A percentile compares a stretch with the other conserved stretches of the same genome.
phyloP scores from a whole-genome alignment of 768 basidiomycete genomes.

The Boletus rufocinnamomeus region DNA sequence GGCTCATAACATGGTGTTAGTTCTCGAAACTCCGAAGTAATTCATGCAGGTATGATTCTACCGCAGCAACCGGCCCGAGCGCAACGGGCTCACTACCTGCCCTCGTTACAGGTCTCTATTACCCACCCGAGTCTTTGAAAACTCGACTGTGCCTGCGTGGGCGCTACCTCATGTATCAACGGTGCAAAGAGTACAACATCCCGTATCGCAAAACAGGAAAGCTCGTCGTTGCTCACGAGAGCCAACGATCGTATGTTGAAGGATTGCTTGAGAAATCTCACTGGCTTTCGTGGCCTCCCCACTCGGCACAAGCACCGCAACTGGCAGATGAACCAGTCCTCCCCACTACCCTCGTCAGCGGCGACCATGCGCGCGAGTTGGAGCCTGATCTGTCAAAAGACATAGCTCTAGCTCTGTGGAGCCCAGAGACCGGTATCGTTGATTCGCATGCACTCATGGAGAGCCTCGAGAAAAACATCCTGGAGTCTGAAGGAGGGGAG shows the following conservation, averaged over 20 bases:
- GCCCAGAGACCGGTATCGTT: conserved; percentile 86
- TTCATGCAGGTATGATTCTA: conserved; percentile 70
- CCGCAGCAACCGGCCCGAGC: not conserved
- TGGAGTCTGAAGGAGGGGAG: conserved; percentile 65
- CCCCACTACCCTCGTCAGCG: conserved; percentile 68
- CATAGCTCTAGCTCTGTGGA: conserved; percentile 75
- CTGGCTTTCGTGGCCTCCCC: conserved; percentile 51
- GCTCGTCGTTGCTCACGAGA: conserved; percentile 77
- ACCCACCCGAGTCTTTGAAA: conserved; percentile 81
- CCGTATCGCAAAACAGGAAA: conserved; percentile 80
- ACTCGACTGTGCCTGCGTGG: conserved; percentile 86
- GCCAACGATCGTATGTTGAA: conserved; percentile 72
- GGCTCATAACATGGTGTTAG: conserved; percentile 38
- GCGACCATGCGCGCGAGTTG: conserved; percentile 64
- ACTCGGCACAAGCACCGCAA: conserved; percentile 32
- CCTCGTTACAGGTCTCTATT: conserved; percentile 66
- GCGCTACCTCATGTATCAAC: conserved; percentile 77
- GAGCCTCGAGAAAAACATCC: conserved; percentile 79
- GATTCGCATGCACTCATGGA: conserved; percentile 86
- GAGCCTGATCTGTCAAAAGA: conserved; percentile 81
- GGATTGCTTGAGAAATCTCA: conserved; percentile 64
- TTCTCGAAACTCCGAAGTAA: conserved; percentile 93
- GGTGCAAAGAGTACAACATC: conserved; percentile 63
- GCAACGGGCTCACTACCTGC: not conserved
- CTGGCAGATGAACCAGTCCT: conserved; percentile 40